phyloP scores from a whole-genome alignment of 306 rosid species.

The Prunus kanzakura region DNA sequence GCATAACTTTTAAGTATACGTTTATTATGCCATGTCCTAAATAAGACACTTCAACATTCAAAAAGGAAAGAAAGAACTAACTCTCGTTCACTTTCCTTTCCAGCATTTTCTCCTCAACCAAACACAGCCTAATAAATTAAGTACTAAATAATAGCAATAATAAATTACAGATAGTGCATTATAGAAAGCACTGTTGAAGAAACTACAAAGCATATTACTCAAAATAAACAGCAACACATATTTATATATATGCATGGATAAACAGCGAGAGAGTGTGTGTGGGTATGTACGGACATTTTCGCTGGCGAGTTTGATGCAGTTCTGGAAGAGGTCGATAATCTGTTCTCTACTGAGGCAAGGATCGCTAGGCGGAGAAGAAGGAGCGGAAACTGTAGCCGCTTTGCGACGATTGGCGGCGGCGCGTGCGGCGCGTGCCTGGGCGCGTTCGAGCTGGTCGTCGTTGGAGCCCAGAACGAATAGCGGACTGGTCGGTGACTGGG shows the following conservation, averaged over 20 bases:
- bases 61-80: background rate
- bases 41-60: background rate
- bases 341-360: constrained; percentile 65
- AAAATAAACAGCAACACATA: too few relatives aligned
- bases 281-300: constrained; percentile 54
- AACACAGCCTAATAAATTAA: background rate
- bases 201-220: background rate
- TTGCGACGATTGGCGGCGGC: constrained; percentile 65
- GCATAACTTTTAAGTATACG: background rate
- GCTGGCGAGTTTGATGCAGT: constrained; percentile 94
- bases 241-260: background rate
- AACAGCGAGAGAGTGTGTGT: background rate
- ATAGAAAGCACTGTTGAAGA: background rate
- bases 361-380: constrained; percentile 15
- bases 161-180: background rate
- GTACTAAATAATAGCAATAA: background rate
- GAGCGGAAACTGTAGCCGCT: background rate
- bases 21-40: background rate
- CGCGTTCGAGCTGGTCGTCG: constrained; percentile 81
- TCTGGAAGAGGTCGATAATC: constrained; percentile 75
- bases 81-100: background rate
- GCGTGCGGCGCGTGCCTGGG: constrained; percentile 86
- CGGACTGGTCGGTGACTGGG: constrained; percentile 75
- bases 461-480: constrained; percentile 63
- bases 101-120: background rate